Base-by-base conservation (phyloP, 306 rosid genomes). In the Vigna mungo region DNA sequence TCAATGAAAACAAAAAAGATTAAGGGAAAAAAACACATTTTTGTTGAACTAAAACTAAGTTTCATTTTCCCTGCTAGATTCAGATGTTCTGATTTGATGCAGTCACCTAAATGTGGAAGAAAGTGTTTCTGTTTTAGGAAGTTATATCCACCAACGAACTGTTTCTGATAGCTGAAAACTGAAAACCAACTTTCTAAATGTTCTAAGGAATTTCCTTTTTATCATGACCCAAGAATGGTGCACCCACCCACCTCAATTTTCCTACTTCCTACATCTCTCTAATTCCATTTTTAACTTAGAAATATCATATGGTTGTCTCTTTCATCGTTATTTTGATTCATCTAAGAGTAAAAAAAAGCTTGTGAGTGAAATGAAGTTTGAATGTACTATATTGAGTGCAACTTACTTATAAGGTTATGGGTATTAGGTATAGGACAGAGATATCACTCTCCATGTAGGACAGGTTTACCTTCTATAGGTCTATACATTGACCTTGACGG, bases 351-450 rank as follows among this genome's bases (percentile, higher is more conserved):
- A 25, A 75, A 63, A 63, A 53, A 68, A 55, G 55, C 67, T 20
- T 56, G 81, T 34, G 44, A 58, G 73, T 66, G 71, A 58, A 66
- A 76, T 79, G 10, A 32, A 76, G 65, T 79, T 52, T 63, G 64
- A 58, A 82, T 69, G 60, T 77, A 69, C 83, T 75, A 70, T 79
- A 68, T 89, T 88, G 97, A 89, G 97, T 89, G 87, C 88, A 89
- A 84, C 85, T 85, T 87, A 89, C 91, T 84, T 86, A 75, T 84
- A 66, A 70, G 62, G 71, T 77, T 83, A 74, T 52, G 80, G 83
- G 81, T 75, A 88, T 89, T 89, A 89, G 97, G 97, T 88, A 82
- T 76, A 54, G 78, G 90, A 89, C 87, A 89, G 64, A 78, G 87
- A 88, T 85, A 74, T 80, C 64, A 80, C 54, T 71, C 82, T 82